Evolutionary conservation across 805 yeast species (phyloP).

Genomic region (Vanderwaltozyma tropicalis): DNA sequence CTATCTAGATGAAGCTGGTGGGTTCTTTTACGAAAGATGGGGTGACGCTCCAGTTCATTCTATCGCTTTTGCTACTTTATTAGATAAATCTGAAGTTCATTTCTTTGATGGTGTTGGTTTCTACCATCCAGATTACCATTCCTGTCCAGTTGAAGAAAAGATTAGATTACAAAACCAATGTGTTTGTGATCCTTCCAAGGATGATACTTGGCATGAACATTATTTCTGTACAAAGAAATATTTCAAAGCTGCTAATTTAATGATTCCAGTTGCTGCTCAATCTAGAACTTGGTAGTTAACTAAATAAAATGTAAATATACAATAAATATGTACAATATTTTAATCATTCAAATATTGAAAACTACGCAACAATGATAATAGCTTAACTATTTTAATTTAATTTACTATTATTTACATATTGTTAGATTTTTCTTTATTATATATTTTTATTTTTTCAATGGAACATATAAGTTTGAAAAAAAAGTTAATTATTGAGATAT

Average conservation of each 20-base stretch:
- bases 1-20: constrained; percentile 55
- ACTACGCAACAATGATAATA: too few species aligned
- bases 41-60: constrained; percentile 93
- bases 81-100: constrained; percentile 48
- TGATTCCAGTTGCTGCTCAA: constrained; percentile 9
- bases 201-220: constrained; percentile 61
- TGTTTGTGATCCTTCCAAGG: constrained; percentile 45
- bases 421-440: too few species aligned
- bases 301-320: too few species aligned
- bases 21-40: constrained; percentile 83
- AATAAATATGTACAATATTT: too few species aligned
- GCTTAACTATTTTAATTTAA: too few species aligned
- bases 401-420: too few species aligned
- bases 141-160: constrained; percentile 48
- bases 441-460: too few species aligned
- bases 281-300: constrained; percentile 1
- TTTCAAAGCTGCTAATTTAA: constrained; percentile 30
- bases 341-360: too few species aligned
- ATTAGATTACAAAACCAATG: constrained; percentile 53
- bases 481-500: too few species aligned
- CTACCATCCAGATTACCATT: constrained; percentile 55
- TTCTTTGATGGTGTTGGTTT: constrained; percentile 71
- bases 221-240: constrained; percentile 58
- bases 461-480: too few species aligned
- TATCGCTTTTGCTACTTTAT: constrained; percentile 54